phyloP scores from a whole-genome alignment of 1,284 basidiomycete genomes.

The Fistulina hepatica region DNA sequence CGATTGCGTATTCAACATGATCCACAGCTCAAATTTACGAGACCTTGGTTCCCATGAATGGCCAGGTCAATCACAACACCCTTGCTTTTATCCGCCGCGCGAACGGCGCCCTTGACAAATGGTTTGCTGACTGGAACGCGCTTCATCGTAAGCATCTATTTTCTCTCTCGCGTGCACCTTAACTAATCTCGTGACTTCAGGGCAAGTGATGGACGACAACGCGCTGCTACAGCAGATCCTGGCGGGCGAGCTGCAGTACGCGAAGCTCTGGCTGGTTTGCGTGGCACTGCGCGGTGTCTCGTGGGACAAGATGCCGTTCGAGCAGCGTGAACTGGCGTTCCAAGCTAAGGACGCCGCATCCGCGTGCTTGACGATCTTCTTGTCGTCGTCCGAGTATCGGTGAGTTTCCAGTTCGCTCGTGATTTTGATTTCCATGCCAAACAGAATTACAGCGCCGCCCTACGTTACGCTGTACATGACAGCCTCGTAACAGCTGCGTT shows the following conservation, averaged over 20 bases:
- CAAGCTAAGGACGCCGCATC: slow-evolving; percentile 88
- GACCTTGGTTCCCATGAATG: slow-evolving; percentile 75
- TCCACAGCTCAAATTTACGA: slow-evolving; percentile 77
- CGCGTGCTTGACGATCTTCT: slow-evolving; percentile 71
- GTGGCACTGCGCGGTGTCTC: slow-evolving; percentile 82
- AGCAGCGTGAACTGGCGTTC: slow-evolving; percentile 88
- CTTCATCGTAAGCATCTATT: slow-evolving; percentile 50
- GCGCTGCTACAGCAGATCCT: slow-evolving; percentile 78
- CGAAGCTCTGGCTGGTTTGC: slow-evolving; percentile 89
- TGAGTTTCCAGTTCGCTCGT: slow-evolving; percentile 21
- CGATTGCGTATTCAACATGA: slow-evolving; percentile 1
- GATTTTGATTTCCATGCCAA: neutral
- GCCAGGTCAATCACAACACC: slow-evolving; percentile 77
- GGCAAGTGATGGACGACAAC: slow-evolving; percentile 73
- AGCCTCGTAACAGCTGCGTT: slow-evolving; percentile 87
- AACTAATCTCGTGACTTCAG: slow-evolving; percentile 28
- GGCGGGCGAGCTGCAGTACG: slow-evolving; percentile 79
- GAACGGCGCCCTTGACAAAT: slow-evolving; percentile 75
- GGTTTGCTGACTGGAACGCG: slow-evolving; percentile 81
- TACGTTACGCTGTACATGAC: slow-evolving; percentile 87
- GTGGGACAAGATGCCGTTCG: slow-evolving; percentile 92
- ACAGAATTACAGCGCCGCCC: slow-evolving; percentile 46
- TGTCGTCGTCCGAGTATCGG: slow-evolving; percentile 71
- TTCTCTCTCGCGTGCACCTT: neutral
- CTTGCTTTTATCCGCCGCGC: slow-evolving; percentile 79